These are phyloP conservation scores for Hydnomerulius pinastri DNA, from an alignment of 768 basidiomycete genomes.

Conservation along the genomic window DNA sequence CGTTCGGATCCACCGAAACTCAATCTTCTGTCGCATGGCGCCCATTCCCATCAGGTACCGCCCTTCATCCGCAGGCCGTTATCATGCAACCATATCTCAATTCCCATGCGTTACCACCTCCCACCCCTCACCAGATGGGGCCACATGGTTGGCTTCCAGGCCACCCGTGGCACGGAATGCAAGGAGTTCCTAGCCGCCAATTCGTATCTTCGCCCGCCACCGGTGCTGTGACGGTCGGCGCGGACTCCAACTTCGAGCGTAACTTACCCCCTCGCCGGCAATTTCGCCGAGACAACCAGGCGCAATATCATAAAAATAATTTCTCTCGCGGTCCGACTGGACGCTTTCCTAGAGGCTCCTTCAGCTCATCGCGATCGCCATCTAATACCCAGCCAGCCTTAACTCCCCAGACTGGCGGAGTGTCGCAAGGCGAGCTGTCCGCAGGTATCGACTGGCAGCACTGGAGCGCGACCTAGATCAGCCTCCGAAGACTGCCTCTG, in stretches of 20 bases:
- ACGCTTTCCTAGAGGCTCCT: constrained; percentile 19
- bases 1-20: constrained; percentile 26
- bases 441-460: constrained; percentile 22
- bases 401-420: constrained; percentile 8
- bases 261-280: constrained; percentile 32
- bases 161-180: constrained; percentile 24
- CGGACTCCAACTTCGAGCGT: constrained; percentile 24
- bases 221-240: constrained; percentile 13
- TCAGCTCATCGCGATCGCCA: constrained; percentile 20
- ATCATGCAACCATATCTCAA: constrained; percentile 32
- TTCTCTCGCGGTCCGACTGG: constrained; percentile 19
- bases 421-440: constrained; percentile 9
- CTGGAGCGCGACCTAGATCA: constrained; percentile 15
- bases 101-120: constrained; percentile 16
- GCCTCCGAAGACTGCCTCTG: neutral
- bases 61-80: constrained; percentile 32
- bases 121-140: constrained; percentile 19
- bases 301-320: constrained; percentile 28
- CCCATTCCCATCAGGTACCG: constrained; percentile 32
- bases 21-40: constrained; percentile 36
- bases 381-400: constrained; percentile 12
- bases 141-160: constrained; percentile 28
- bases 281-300: constrained; percentile 32
- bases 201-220: constrained; percentile 14
- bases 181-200: constrained; percentile 17